Evolutionary conservation across 2,329 filamentous ascomycete genomes (phyloP).

Genomic region (Ambrosiella beaveri): DNA sequence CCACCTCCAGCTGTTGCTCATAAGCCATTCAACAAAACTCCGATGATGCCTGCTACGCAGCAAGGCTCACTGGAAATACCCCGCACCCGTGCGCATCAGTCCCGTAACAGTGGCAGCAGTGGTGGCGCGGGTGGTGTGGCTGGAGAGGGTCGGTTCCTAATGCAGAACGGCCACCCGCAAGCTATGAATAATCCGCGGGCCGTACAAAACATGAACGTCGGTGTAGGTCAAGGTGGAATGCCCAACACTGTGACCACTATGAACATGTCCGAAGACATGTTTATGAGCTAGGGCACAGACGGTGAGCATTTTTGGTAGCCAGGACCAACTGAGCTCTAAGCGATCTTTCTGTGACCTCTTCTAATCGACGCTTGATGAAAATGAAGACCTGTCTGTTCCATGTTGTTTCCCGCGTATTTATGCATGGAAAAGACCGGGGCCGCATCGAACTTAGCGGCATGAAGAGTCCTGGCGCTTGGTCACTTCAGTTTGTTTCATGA

Average conservation of each 20-base stretch:
- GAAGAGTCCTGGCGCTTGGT: neutral
- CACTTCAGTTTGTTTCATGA: neutral
- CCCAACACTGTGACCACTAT: conserved; percentile 27
- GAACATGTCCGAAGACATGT: conserved; percentile 32
- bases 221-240: conserved; percentile 22
- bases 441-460: neutral
- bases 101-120: conserved; percentile 1
- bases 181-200: conserved; percentile 25
- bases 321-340: neutral
- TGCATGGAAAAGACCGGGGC: neutral
- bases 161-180: neutral
- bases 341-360: neutral
- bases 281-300: conserved; percentile 24
- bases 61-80: conserved; percentile 28
- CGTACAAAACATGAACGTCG: conserved; percentile 27
- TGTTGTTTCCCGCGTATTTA: neutral
- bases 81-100: conserved; percentile 20
- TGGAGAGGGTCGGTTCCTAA: conserved; percentile 6
- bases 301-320: neutral
- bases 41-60: conserved; percentile 19
- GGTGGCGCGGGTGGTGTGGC: neutral
- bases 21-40: conserved; percentile 1
- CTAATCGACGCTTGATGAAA: neutral
- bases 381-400: neutral
- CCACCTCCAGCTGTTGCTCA: conserved; percentile 19